phyloP scores from a whole-genome alignment of 768 basidiomycete genomes.

The Pholiota molesta region DNA sequence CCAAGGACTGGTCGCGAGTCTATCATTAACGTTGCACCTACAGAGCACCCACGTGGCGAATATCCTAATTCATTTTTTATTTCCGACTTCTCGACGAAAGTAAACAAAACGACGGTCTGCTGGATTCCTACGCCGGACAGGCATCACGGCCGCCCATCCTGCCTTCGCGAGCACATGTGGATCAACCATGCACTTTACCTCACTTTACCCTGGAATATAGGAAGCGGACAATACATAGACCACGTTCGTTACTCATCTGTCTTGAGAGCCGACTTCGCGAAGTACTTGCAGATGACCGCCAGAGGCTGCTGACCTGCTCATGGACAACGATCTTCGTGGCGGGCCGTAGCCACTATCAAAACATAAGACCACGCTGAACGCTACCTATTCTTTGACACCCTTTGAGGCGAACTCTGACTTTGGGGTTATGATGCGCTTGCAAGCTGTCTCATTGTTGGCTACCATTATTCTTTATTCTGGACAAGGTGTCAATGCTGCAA shows the following conservation, averaged over 20 bases:
- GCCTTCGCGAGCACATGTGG: neutral
- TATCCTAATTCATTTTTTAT: neutral
- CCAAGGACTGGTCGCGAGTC: too few species aligned
- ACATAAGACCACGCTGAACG: neutral
- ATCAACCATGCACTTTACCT: neutral
- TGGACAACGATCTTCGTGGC: neutral
- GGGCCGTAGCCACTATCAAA: neutral
- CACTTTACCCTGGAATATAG: neutral
- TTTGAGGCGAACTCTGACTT: neutral
- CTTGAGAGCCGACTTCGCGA: conserved; percentile 1
- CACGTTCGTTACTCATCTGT: neutral
- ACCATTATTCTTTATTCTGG: neutral
- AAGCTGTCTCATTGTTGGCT: neutral
- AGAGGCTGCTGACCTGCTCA: conserved; percentile 5
- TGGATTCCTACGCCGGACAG: neutral
- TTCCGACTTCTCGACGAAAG: neutral
- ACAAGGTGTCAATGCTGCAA: conserved; percentile 4
- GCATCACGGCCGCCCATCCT: neutral
- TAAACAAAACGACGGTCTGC: neutral
- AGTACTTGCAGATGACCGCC: neutral
- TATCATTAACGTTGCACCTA: neutral
- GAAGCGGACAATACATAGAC: neutral
- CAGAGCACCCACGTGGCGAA: neutral
- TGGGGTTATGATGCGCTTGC: neutral
- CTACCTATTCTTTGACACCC: neutral